Percentiles rank a stretch among this genome's conserved stretches.
Conservation (phyloP, 78 protist genomes). For the Mastigamoeba balamuthi region DNA sequence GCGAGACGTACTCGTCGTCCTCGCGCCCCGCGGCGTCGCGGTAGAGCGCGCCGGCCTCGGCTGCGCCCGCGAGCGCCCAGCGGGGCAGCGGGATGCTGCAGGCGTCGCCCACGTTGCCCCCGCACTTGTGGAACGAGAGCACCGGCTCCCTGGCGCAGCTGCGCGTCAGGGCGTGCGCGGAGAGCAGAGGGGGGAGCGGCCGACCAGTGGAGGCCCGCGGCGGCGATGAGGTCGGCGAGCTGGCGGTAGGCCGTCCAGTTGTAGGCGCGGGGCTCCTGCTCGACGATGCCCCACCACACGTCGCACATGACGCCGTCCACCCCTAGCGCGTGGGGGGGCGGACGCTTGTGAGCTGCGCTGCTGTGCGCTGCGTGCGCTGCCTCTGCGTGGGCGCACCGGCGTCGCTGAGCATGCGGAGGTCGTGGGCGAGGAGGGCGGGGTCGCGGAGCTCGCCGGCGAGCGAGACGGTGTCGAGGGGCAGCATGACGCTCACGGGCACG, state of each 20-base stretch:
- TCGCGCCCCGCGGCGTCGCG: constrained; percentile 33
- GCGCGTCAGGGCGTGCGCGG: not conserved
- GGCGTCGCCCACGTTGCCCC: constrained; percentile 70
- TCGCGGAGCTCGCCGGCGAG: constrained; percentile 8
- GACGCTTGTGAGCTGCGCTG: not conserved
- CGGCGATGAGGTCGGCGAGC: constrained; percentile 14
- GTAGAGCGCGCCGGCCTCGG: constrained; percentile 44
- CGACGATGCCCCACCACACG: constrained; percentile 86
- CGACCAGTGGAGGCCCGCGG: constrained; percentile 22
- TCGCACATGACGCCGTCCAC: constrained; percentile 65
- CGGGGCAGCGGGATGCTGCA: constrained; percentile 50
- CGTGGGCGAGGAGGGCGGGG: not conserved
- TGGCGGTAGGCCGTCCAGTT: constrained; percentile 51
- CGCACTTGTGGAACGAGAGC: constrained; percentile 63
- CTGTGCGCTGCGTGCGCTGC: too few species aligned
- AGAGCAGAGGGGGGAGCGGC: not conserved
- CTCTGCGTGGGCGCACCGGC: too few species aligned
- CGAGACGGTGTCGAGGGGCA: constrained; percentile 42
- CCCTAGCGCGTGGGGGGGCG: not conserved
- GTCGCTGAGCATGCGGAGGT: constrained; percentile 26
- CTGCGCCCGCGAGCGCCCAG: constrained; percentile 31
- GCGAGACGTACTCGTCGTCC: constrained; percentile 72
- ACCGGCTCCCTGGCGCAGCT: not conserved
- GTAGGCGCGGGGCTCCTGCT: constrained; percentile 28
- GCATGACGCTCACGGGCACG: constrained; percentile 38